Percentiles rank a stretch among this genome's conserved stretches.
phyloP scores from a whole-genome alignment of 2,329 filamentous ascomycete genomes.

The Curvularia sp. region DNA sequence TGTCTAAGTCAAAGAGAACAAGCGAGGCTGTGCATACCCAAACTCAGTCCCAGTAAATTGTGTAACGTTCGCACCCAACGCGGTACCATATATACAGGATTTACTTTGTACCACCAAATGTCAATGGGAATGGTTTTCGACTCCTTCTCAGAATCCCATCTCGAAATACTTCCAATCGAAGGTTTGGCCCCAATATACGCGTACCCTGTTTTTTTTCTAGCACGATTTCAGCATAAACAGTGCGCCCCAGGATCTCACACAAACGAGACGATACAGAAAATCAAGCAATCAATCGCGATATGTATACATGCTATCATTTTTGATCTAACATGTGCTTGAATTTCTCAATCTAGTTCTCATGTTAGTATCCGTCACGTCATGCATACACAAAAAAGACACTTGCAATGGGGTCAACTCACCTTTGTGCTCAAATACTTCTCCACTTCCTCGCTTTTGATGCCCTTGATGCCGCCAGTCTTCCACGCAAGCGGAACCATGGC shows the following conservation, averaged over 20 bases:
- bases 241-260: not conserved
- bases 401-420: slow-evolving; percentile 60
- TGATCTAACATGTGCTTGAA: slow-evolving; percentile 60
- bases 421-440: slow-evolving; percentile 95
- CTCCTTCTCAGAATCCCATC: too few species aligned
- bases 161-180: too few species aligned
- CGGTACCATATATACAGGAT: too few species aligned
- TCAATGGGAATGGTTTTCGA: too few species aligned
- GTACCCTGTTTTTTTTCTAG: too few species aligned
- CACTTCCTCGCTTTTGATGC: slow-evolving; percentile 86
- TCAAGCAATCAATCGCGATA: not conserved
- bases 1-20: too few species aligned
- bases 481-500: slow-evolving; percentile 96
- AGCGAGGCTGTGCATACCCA: not conserved
- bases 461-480: slow-evolving; percentile 78
- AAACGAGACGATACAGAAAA: not conserved
- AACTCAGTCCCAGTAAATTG: slow-evolving; percentile 5
- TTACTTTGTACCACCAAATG: too few species aligned
- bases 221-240: slow-evolving; percentile 5
- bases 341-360: slow-evolving; percentile 56
- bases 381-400: slow-evolving; percentile 12
- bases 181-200: too few species aligned
- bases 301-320: slow-evolving; percentile 10
- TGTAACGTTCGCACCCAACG: too few species aligned
- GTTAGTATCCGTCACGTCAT: slow-evolving; percentile 31